Conservation (phyloP, 2,329 filamentous ascomycete genomes). For the Alternaria incomplexa region DNA sequence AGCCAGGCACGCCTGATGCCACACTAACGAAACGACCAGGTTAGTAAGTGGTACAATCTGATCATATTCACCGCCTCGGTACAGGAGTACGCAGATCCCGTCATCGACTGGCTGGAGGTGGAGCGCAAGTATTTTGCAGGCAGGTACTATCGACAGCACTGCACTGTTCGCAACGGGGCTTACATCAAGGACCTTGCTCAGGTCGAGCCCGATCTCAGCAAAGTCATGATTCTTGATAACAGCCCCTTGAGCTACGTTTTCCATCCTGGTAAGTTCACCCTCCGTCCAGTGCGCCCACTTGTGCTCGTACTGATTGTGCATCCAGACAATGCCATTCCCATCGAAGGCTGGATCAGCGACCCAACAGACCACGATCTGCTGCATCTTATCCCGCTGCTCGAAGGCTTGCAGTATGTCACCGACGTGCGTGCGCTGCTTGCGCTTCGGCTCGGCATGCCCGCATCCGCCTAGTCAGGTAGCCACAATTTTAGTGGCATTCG, state of each 20-base stretch:
- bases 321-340: conserved; percentile 96
- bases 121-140: conserved; percentile 96
- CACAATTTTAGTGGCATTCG: conserved; percentile 14
- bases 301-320: conserved; percentile 17
- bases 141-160: conserved; percentile 95
- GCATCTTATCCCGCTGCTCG: conserved; percentile 88
- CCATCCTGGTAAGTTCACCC: conserved; percentile 77
- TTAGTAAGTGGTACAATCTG: conserved; percentile 98
- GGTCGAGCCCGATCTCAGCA: conserved; percentile 95
- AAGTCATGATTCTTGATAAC: conserved; percentile 98
- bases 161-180: conserved; percentile 90
- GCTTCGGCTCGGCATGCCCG: conserved; percentile 79
- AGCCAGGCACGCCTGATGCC: neutral
- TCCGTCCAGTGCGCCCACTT: neutral
- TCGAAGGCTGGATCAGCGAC: conserved; percentile 99
- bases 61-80: conserved; percentile 97
- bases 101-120: conserved; percentile 97
- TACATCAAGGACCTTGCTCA: conserved; percentile 98
- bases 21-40: conserved; percentile 54
- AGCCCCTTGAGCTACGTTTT: conserved; percentile 98
- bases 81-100: conserved; percentile 97
- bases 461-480: conserved; percentile 32
- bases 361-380: conserved; percentile 95
- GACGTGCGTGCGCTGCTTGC: conserved; percentile 92
- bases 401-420: conserved; percentile 94